phyloP scores from a whole-genome alignment of 139 green algal genomes.

The Ostreobium quekettii region DNA sequence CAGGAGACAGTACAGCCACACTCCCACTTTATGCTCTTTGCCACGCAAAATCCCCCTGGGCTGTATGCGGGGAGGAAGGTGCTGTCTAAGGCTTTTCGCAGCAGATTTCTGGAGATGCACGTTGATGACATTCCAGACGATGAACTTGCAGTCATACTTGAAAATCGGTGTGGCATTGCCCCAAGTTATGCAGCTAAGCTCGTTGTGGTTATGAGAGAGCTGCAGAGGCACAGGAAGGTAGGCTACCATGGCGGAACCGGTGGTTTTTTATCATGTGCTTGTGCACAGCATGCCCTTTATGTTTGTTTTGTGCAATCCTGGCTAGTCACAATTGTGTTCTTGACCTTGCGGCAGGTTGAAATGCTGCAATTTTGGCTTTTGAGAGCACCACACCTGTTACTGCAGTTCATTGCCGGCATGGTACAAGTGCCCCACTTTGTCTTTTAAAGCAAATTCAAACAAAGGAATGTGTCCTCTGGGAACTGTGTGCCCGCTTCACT shows the following conservation, averaged over 20 bases:
- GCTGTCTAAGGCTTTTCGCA: slow-evolving; percentile 68
- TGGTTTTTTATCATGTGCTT: no score
- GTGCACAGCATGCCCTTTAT: no score
- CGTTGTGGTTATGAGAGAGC: slow-evolving; percentile 80
- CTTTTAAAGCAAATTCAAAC: no score
- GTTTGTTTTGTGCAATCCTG: no score
- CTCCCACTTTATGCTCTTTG: slow-evolving; percentile 99
- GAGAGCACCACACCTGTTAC: no score
- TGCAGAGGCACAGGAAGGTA: slow-evolving; percentile 69
- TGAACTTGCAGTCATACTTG: slow-evolving; percentile 84
- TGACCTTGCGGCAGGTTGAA: no score
- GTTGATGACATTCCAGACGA: slow-evolving; percentile 90
- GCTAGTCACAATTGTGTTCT: no score
- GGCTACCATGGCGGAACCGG: slow-evolving; percentile 4
- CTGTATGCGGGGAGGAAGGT: slow-evolving; percentile 74
- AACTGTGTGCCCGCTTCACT: no score
- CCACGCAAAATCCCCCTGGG: slow-evolving; percentile 95
- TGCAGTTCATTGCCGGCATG: no score
- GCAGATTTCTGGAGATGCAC: slow-evolving; percentile 96
- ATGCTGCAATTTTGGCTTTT: no score
- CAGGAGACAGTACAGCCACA: slow-evolving; percentile 87
- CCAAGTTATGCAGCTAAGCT: slow-evolving; percentile 79
- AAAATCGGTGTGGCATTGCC: slow-evolving; percentile 60
- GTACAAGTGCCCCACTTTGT: no score
- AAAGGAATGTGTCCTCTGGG: no score